phyloP scores from a whole-genome alignment of 306 rosid species.

The Citrullus mucosospermus region DNA sequence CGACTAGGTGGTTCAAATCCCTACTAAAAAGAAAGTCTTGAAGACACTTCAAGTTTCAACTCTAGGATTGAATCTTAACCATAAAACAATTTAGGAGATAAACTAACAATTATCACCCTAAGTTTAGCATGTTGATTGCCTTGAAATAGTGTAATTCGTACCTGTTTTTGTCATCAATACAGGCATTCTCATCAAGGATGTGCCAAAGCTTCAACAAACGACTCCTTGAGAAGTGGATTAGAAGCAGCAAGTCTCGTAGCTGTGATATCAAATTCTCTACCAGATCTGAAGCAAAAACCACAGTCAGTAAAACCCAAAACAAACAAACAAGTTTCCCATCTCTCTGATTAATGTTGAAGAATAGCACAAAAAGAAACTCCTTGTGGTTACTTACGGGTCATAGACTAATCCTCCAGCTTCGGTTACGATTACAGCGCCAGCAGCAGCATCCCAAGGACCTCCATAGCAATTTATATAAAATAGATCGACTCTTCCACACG shows the following conservation, averaged over 20 bases:
- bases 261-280: slow-evolving; percentile 68
- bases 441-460: slow-evolving; percentile 98
- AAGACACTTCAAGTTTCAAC: neutral
- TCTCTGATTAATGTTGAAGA: neutral
- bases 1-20: too few relatives aligned
- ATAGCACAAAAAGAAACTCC: neutral
- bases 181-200: neutral
- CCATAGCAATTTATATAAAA: slow-evolving; percentile 65
- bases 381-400: slow-evolving; percentile 71
- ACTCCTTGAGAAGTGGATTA: slow-evolving; percentile 66
- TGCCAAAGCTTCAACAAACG: slow-evolving; percentile 44
- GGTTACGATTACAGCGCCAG: slow-evolving; percentile 77
- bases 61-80: neutral
- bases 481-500: slow-evolving; percentile 82
- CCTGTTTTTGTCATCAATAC: neutral
- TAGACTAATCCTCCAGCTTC: slow-evolving; percentile 89
- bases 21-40: too few relatives aligned
- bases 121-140: neutral
- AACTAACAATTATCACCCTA: neutral
- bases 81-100: neutral
- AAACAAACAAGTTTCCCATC: neutral
- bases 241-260: slow-evolving; percentile 77
- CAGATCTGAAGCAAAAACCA: slow-evolving; percentile 49
- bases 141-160: neutral
- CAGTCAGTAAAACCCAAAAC: neutral